These are phyloP conservation scores for Paramecium tetraurelia DNA, from an alignment of 73 alveolate genomes.

Conservation along the genomic window DNA sequence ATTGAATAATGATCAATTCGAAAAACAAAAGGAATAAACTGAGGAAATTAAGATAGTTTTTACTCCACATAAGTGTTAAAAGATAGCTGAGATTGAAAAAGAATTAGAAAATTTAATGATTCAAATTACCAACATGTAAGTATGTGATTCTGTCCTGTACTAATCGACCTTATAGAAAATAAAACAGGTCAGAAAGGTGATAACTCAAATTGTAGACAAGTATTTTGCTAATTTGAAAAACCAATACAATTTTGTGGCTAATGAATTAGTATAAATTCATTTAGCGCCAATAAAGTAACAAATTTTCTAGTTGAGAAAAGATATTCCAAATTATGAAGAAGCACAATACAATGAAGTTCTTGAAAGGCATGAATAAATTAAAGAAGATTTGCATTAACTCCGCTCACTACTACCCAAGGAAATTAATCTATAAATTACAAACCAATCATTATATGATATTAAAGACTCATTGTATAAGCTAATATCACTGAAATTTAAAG, in stretches of 20 bases:
- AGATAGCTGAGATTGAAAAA: neutral
- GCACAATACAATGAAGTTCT: neutral
- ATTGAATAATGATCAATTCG: neutral
- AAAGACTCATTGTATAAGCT: neutral
- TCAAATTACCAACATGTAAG: neutral
- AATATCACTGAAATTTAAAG: neutral
- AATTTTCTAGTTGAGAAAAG: neutral
- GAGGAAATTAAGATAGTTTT: neutral
- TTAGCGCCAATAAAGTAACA: neutral
- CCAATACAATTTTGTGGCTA: neutral
- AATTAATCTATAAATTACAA: neutral
- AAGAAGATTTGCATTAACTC: neutral
- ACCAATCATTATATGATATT: neutral
- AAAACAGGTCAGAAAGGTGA: neutral
- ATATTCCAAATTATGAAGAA: neutral
- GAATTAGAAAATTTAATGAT: neutral
- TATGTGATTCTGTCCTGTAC: neutral
- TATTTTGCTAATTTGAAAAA: neutral
- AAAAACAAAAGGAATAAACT: neutral
- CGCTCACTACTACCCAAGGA: neutral
- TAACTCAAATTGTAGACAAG: neutral
- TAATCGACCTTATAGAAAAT: neutral
- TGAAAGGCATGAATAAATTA: neutral
- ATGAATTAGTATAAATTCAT: neutral
- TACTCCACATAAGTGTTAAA: slow-evolving; percentile 14